These are phyloP conservation scores for Panaeolus cyanescens DNA, from an alignment of 768 basidiomycete genomes.

Conservation along the genomic window DNA sequence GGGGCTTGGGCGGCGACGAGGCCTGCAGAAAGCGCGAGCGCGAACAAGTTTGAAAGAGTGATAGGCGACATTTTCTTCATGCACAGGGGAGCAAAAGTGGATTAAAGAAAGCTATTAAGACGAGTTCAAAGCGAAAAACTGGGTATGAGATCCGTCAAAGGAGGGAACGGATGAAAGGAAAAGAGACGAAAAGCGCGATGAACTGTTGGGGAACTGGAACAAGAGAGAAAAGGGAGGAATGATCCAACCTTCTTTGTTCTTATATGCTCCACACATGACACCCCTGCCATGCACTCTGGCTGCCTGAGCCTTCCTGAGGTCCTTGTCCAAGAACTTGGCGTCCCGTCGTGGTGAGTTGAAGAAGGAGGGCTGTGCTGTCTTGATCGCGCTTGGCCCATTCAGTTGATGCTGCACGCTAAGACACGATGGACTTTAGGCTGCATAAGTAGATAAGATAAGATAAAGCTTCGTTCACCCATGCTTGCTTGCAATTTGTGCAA, in stretches of 20 bases:
- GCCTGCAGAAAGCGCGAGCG: conserved; percentile 16
- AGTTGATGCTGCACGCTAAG: neutral
- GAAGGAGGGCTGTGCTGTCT: neutral
- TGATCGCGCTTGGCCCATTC: neutral
- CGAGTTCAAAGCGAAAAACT: neutral
- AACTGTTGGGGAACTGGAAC: neutral
- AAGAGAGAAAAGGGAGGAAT: neutral
- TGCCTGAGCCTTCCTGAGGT: neutral
- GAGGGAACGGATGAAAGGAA: conserved; percentile 19
- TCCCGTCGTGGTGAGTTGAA: neutral
- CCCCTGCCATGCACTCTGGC: neutral
- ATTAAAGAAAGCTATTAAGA: neutral
- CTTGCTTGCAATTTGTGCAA: too few species aligned
- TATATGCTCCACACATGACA: neutral
- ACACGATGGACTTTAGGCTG: neutral
- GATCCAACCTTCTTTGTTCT: neutral
- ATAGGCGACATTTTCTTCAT: neutral
- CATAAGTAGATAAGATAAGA: neutral
- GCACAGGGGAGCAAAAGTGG: neutral
- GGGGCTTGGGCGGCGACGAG: conserved; percentile 22
- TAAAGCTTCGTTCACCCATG: too few species aligned
- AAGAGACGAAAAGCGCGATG: conserved; percentile 4
- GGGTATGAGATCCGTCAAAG: too few species aligned
- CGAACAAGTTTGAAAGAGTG: conserved; percentile 10
- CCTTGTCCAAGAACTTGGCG: neutral